Base-by-base conservation (phyloP, 768 basidiomycete species). In the Pisolithus orientalis region DNA sequence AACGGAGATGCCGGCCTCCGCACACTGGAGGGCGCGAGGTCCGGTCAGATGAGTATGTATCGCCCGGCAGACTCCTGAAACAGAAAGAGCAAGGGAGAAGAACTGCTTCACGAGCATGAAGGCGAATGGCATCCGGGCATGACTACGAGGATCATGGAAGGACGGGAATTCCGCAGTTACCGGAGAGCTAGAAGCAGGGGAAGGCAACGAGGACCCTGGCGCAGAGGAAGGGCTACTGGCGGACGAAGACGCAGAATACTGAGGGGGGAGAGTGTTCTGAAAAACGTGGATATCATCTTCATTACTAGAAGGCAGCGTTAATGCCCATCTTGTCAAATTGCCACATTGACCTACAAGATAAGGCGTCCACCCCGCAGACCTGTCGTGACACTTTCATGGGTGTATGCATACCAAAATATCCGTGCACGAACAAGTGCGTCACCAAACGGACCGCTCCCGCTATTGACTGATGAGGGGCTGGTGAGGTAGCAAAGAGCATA, bases 341-440 rank as follows among this genome's bases (percentile, higher is more conserved):
- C 10, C 39, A 38, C 39, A n/a, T 2, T 14, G 28, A 57, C 89
- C 60, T 71, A 91, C 90, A 95, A 69, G 44, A 86, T 73, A 44
- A 95, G 75, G 38, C 90, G 84, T 2, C 90, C 86, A n/a, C 94
- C 94, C 47, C 84, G 78, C 53, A 94, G 75, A 21, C 86, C 94
- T 8, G 82, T 87, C 1, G 83, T 82, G 21, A 94, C 78, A 28
- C 90, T 89, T 68, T 95, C 94, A 53, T 90, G 84, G 25, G 87
- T 80, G 56, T 92, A 82, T 6, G 87, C 83, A 60, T 93, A 95
- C 89, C 91, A 95, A 65, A 91, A 94, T 31, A 94, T 76, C 29
- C 93, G 77, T 3, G 89, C 84, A 32, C 90, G 81, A 32, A 87
- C 74, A 70, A 71, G 70, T 6, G 75, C 65, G 34, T 84, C 80